Evolutionary conservation across 257 asterid species (phyloP), one percentile per base, ranked within the genome.

Genomic region (Solanum habrochaites): DNA sequence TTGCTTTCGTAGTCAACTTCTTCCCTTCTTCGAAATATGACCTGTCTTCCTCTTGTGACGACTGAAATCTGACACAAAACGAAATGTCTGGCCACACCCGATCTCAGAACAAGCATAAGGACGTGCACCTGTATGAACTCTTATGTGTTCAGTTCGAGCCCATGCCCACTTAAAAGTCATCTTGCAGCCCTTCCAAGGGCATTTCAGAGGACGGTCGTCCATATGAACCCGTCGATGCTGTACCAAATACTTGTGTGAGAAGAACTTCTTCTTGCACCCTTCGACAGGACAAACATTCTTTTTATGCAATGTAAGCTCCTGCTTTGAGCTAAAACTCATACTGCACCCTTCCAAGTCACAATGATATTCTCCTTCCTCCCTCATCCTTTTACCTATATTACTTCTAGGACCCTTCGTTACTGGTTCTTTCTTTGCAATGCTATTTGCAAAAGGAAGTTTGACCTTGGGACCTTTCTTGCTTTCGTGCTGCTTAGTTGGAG

Each of bases 131-230:
- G 99, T 97, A 81, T 97, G 99, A 82, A 97, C 99, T 67, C 99
- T 92, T 23, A 97, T 94, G 91, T 97, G 99, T 85, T 97, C 99
- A 1, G 99, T 97, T 75, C 99, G 88, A 9, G 99, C 99, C 99
- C 99, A 97, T 11, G 99, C 98, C 99, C 99, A 97, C 90, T 97
- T 97, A 87, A 97, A 97, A 0, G 99, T 80, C 99, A 97, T 97
- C 94, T 94, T 97, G 95, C 99, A 97, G 70, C 99, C 99, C 89
- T 93, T 96, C 99, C 99, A 97, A 2, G 99, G 99, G 83, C 99
- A 97, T 87, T 96, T 96, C 87, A 97, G 95, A 49, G 99, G 99
- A 69, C 99, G 98, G 35, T 97, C 99, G 29, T 97, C 99, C 94
- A 93, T 25, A 90, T 97, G 99, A 70, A 97, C 99, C 23, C 99